A percentile compares a stretch with the other conserved stretches of the same genome.
phyloP scores from a whole-genome alignment of 768 basidiomycete species.

The Clitopilus passeckerianus region DNA sequence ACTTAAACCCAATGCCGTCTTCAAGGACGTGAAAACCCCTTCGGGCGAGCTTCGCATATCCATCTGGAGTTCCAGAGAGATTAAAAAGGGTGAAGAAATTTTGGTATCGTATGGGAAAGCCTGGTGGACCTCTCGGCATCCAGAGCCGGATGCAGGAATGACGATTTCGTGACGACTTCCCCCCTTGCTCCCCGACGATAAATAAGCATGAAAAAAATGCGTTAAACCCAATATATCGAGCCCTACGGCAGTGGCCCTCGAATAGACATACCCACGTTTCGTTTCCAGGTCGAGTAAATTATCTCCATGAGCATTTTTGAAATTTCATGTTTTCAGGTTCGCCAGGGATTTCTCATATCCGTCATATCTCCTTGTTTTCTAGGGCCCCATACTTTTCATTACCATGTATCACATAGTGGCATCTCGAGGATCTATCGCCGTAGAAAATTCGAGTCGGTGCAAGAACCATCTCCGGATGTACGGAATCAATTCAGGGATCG shows the following conservation, averaged over 20 bases:
- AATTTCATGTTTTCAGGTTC: background rate
- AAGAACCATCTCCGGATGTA: background rate
- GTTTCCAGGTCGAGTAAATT: background rate
- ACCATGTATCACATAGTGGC: background rate
- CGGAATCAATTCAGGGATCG: too few species aligned
- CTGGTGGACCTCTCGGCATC: slow-evolving; percentile 64
- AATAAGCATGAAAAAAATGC: background rate
- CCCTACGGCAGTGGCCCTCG: background rate
- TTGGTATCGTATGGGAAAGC: slow-evolving; percentile 85
- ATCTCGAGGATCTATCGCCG: background rate
- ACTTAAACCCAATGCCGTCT: slow-evolving; percentile 64
- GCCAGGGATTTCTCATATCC: background rate
- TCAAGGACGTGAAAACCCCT: slow-evolving; percentile 48
- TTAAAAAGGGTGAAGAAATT: slow-evolving; percentile 81
- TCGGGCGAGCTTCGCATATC: slow-evolving; percentile 71
- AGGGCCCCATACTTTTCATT: background rate
- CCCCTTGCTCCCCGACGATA: background rate
- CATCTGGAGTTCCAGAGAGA: slow-evolving; percentile 60
- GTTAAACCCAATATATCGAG: background rate
- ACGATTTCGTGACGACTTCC: background rate
- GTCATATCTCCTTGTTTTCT: too few species aligned
- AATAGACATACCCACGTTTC: background rate
- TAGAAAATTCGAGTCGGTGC: background rate
- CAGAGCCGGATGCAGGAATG: background rate
- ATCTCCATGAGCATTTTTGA: background rate